Percentiles rank a stretch among this genome's conserved stretches.
phyloP scores from a whole-genome alignment of 139 green algal genomes.

The Chlamydomonas sphaeroides region DNA sequence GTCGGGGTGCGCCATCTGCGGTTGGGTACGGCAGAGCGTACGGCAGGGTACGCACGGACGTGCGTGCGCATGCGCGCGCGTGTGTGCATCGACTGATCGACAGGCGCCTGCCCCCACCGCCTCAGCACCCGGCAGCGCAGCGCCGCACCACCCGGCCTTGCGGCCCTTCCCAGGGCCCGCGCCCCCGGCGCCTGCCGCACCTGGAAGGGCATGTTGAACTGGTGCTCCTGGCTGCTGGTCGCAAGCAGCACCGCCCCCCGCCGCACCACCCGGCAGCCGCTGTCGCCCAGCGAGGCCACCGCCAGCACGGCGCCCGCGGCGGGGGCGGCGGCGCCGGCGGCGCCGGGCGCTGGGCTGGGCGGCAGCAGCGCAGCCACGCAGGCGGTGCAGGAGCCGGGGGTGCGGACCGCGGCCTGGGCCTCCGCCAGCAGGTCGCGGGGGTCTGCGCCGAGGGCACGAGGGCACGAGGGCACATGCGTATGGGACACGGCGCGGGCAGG shows the following conservation, averaged over 20 bases:
- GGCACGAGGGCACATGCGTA: background rate
- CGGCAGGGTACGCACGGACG: no score
- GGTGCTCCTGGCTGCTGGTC: slow-evolving; percentile 86
- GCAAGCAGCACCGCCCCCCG: slow-evolving; percentile 63
- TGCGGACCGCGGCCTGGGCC: slow-evolving; percentile 46
- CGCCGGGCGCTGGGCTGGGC: background rate
- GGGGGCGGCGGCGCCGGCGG: background rate
- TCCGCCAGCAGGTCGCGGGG: slow-evolving; percentile 39
- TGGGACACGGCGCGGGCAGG: no score
- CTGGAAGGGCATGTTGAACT: slow-evolving; percentile 97
- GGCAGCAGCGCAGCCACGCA: slow-evolving; percentile 50
- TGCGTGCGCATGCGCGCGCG: no score
- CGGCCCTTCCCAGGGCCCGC: background rate
- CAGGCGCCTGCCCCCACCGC: no score
- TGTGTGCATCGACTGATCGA: no score
- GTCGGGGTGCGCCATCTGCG: slow-evolving; percentile 51
- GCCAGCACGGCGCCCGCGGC: slow-evolving; percentile 22
- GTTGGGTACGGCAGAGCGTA: background rate
- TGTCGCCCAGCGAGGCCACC: slow-evolving; percentile 84
- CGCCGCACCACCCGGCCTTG: background rate
- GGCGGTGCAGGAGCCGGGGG: slow-evolving; percentile 62
- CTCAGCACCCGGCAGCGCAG: no score
- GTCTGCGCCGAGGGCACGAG: slow-evolving; percentile 3
- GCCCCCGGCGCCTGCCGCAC: no score
- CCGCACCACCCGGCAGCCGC: slow-evolving; percentile 75